phyloP scores from a whole-genome alignment of 257 asterid genomes.

The Solanum sitiens region DNA sequence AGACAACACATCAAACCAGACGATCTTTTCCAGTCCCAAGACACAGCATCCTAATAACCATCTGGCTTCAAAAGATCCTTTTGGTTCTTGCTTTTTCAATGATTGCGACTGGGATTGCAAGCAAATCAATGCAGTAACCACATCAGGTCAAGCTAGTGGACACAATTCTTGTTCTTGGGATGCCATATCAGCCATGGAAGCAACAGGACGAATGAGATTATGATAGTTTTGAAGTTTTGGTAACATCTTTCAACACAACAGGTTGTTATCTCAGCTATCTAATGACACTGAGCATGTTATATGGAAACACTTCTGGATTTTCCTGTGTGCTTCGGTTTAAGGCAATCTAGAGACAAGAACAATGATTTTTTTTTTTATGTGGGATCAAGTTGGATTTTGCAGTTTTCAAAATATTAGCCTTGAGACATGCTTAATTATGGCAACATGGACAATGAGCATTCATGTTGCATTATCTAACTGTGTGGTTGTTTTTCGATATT shows the following conservation, averaged over 20 bases:
- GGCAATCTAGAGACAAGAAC: background rate
- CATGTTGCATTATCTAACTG: background rate
- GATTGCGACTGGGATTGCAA: slow-evolving; percentile 20
- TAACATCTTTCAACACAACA: background rate
- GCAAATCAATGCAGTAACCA: slow-evolving; percentile 4
- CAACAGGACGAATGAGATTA: background rate
- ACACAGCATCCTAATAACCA: slow-evolving; percentile 14
- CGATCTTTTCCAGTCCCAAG: slow-evolving; percentile 23
- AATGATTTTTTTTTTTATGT: background rate
- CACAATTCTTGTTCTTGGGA: slow-evolving; percentile 8
- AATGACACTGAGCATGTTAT: background rate
- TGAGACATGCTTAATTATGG: background rate
- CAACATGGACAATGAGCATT: background rate
- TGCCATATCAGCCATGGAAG: slow-evolving; percentile 1
- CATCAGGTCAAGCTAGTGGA: slow-evolving; percentile 9
- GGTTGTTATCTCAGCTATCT: background rate
- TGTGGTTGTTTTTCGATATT: background rate
- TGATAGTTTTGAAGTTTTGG: background rate
- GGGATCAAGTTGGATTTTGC: background rate
- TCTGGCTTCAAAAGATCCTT: slow-evolving; percentile 18
- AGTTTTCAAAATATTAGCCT: background rate
- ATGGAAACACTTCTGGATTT: background rate
- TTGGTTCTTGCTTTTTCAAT: slow-evolving; percentile 27
- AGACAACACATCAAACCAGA: slow-evolving; percentile 17
- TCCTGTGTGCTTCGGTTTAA: background rate